These are phyloP conservation scores for Phytophthora brassicae DNA, from an alignment of 352 stramenopile genomes.

Conservation along the genomic window DNA sequence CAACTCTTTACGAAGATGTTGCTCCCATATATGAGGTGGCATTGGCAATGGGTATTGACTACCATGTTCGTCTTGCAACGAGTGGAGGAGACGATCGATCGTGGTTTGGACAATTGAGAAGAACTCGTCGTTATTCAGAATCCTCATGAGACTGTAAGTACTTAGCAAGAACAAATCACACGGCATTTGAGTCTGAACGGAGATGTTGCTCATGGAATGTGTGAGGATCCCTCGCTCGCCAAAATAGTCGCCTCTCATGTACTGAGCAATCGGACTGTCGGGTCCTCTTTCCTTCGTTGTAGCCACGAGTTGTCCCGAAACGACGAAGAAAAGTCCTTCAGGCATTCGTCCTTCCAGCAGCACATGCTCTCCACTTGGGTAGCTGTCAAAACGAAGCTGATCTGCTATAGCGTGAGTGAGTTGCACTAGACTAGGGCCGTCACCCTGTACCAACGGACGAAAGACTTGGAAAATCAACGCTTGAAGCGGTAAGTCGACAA, in stretches of 20 bases:
- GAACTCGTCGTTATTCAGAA: conserved; percentile 20
- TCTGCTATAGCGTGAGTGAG: conserved; percentile 13
- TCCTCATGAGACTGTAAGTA: conserved; percentile 17
- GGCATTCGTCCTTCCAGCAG: conserved; percentile 48
- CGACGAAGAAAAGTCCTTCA: conserved; percentile 60
- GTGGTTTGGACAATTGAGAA: conserved; percentile 18
- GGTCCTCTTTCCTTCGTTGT: conserved; percentile 14
- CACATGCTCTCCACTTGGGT: conserved; percentile 49
- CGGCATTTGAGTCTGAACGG: conserved; percentile 44
- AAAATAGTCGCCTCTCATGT: conserved; percentile 44
- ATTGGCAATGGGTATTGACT: conserved; percentile 13
- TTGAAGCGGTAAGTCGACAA: conserved; percentile 42
- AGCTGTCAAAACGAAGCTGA: conserved; percentile 51
- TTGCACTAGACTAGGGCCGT: conserved; percentile 13
- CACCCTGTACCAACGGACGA: conserved; percentile 20
- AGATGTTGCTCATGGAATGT: conserved; percentile 43
- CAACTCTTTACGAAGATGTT: conserved; percentile 16
- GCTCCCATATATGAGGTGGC: conserved; percentile 8
- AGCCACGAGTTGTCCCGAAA: conserved; percentile 41
- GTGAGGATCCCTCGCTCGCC: conserved; percentile 48
- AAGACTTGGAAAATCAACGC: conserved; percentile 35
- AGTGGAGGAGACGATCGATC: conserved; percentile 13
- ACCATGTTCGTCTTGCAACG: conserved; percentile 2
- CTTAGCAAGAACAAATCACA: conserved; percentile 59
- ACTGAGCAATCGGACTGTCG: conserved; percentile 5